These are phyloP conservation scores for Lichtheimia ornata DNA, from an alignment of 371 early-diverging fungal species.

Conservation along the genomic window DNA sequence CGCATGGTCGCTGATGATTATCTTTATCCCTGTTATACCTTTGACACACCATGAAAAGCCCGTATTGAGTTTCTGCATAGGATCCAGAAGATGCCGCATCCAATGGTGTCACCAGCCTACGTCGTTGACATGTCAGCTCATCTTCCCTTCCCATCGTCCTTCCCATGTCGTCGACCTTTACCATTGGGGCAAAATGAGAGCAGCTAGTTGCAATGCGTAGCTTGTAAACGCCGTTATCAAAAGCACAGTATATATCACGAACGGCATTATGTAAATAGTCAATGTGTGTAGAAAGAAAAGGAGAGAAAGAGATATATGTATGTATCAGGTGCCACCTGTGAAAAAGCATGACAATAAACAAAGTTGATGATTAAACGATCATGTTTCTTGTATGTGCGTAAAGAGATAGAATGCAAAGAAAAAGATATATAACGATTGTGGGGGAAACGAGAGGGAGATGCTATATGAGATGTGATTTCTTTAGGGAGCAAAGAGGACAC, in stretches of 20 bases:
- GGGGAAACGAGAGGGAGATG: no score
- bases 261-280: not conserved
- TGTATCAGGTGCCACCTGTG: not conserved
- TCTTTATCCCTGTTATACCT: not conserved
- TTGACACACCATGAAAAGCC: not conserved
- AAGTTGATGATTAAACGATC: no score
- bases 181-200: conserved; percentile 6
- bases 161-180: not conserved
- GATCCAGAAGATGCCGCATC: not conserved
- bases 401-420: no score
- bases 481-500: conserved; percentile 59
- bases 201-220: not conserved
- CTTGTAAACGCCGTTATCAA: not conserved
- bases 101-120: not conserved
- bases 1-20: not conserved
- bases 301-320: not conserved
- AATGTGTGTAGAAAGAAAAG: not conserved
- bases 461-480: no score
- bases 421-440: no score
- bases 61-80: not conserved
- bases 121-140: not conserved
- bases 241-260: not conserved
- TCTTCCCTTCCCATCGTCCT: no score
- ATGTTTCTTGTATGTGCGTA: no score
- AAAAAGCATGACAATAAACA: no score